Evolutionary conservation across 2,329 filamentous ascomycete genomes (phyloP).

Genomic region (Leptographium procerum): DNA sequence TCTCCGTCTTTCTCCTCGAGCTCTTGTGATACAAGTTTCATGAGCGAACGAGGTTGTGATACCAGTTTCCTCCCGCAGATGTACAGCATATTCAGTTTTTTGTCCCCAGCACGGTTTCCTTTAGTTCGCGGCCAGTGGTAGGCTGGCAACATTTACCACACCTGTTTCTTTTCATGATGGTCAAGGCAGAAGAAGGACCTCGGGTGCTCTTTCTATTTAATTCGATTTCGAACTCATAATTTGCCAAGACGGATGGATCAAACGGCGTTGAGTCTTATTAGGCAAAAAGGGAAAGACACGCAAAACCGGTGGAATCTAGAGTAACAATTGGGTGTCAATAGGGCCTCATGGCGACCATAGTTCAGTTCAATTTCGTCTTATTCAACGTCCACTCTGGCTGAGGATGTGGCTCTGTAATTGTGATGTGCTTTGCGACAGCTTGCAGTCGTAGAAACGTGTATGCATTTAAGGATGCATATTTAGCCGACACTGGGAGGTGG

Average conservation of each 20-base stretch:
- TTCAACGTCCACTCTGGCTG: not conserved
- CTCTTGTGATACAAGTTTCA: not conserved
- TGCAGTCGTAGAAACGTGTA: no score
- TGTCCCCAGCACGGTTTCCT: constrained; percentile 3
- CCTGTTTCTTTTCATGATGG: not conserved
- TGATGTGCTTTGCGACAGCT: no score
- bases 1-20: not conserved
- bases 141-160: not conserved
- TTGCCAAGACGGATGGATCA: not conserved
- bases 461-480: no score
- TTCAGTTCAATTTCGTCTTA: not conserved
- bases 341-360: not conserved
- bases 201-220: not conserved
- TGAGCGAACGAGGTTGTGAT: constrained; percentile 15
- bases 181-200: not conserved
- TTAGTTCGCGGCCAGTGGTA: not conserved
- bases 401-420: no score
- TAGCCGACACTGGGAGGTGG: no score
- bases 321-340: not conserved
- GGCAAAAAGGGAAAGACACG: not conserved
- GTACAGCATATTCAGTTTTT: not conserved
- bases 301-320: not conserved
- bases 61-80: constrained; percentile 12
- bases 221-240: not conserved
- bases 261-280: not conserved